Evolutionary conservation across 2,329 filamentous ascomycete genomes (phyloP), one percentile per base, ranked within the genome.

Genomic region (Hypoxylon sp.): DNA sequence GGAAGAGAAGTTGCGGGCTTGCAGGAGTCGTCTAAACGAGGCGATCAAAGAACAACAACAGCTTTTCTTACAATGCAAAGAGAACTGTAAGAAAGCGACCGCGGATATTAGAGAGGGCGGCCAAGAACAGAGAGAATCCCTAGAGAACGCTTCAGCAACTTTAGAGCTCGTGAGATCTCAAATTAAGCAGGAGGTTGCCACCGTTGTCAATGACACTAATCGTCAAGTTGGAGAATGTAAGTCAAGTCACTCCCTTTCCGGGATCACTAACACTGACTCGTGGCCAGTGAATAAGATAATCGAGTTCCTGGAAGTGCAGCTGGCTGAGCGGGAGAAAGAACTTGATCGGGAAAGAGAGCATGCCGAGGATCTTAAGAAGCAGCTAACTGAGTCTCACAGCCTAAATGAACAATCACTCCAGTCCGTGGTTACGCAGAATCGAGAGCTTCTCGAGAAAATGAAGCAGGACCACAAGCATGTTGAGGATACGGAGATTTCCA

Each of bases 11-110:
- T 73, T 79, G 46, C 74, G 73, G 5, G 70, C 70, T 1, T 81
- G 78, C 63, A 80, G 75, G 58, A 69, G 73, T 2, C 80, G 80
- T 14, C 72, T 87, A n/a, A 84, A 85, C 60, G 76, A 81, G 51
- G 81, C 82, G 1, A 81, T 83, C 7, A 65, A 71, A 1, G 84
- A 87, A 63, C 84, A 87, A 28, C 82, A 86, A 61, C 72, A 72
- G 4, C 75, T 86, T 1, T 85, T 79, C 68, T 72, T 65, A 2
- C 75, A 76, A 41, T 76, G 78, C 7, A 78, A 75, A 45, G 57
- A 75, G 1, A 75, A 75, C 45, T 81, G 79, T 56, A 65, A 81
- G 14, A 66, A 79, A 2, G 72, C 78, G 0, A 76, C 80, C 10
- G 65, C 75, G 1, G 72, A 82, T 25, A 61, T 85, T 4, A 76